A percentile compares a stretch with the other conserved stretches of the same genome.
These are phyloP conservation scores for Myriangium duriaei DNA, from an alignment of 2,329 filamentous ascomycete genomes.

Conservation along the genomic window DNA sequence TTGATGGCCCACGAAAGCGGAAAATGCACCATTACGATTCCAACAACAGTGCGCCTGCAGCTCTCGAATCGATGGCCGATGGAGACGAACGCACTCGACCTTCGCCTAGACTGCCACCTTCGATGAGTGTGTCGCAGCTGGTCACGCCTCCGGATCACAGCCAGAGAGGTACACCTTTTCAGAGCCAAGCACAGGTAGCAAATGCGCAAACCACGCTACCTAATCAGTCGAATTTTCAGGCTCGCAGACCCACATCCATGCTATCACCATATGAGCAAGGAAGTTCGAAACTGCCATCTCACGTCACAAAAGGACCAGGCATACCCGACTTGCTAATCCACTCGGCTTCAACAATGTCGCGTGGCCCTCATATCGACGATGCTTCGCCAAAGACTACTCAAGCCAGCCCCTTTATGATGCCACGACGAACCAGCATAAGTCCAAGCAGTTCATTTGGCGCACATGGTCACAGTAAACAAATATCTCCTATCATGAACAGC, in stretches of 20 bases:
- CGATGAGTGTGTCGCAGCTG: not conserved
- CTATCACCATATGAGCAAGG: not conserved
- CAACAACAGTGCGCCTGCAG: slow-evolving; percentile 18
- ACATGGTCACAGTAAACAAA: not conserved
- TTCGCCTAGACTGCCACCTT: not conserved
- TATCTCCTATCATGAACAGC: not conserved
- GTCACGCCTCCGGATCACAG: not conserved
- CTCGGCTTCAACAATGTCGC: not conserved
- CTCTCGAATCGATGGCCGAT: slow-evolving; percentile 18
- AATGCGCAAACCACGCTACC: no score
- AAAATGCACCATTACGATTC: not conserved
- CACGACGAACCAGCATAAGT: not conserved
- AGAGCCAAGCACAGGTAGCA: not conserved
- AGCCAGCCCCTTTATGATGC: not conserved
- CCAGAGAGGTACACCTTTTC: not conserved
- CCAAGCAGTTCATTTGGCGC: not conserved
- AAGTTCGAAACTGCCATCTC: not conserved
- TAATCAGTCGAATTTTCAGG: not conserved
- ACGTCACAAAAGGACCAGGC: not conserved
- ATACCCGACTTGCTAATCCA: not conserved
- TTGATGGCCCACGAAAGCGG: not conserved
- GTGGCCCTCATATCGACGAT: no score
- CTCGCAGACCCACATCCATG: not conserved
- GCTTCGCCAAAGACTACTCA: no score
- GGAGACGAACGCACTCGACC: not conserved